Evolutionary conservation across 1,284 basidiomycete genomes (phyloP).

Genomic region (Athelia sp.): DNA sequence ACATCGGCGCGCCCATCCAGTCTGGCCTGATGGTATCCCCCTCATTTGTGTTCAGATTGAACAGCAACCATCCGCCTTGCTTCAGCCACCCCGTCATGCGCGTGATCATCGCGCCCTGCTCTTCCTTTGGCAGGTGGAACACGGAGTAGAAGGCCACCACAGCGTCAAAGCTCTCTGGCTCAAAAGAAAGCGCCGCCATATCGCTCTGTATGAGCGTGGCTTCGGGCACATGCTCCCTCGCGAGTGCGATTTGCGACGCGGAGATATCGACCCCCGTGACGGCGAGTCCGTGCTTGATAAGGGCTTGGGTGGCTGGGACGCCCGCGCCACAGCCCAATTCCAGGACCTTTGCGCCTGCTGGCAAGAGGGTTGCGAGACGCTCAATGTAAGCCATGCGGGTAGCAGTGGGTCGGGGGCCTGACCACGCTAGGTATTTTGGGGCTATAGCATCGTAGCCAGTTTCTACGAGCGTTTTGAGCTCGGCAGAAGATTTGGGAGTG

Average conservation of each 20-base stretch:
- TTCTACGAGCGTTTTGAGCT: conserved; percentile 8
- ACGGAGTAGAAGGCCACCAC: conserved; percentile 20
- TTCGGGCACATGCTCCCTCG: conserved; percentile 13
- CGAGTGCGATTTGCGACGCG: conserved; percentile 17
- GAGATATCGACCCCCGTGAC: conserved; percentile 23
- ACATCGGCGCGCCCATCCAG: conserved; percentile 21
- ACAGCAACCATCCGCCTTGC: conserved; percentile 17
- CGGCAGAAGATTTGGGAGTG: neutral
- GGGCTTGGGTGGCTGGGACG: conserved; percentile 15
- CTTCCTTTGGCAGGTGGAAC: conserved; percentile 20
- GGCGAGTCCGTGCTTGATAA: conserved; percentile 12
- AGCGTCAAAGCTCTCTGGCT: conserved; percentile 13
- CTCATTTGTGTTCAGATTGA: conserved; percentile 13
- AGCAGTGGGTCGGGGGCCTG: conserved; percentile 13
- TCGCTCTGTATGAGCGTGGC: conserved; percentile 19
- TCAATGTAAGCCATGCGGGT: conserved; percentile 14
- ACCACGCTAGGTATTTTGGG: conserved; percentile 10
- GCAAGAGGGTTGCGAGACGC: conserved; percentile 14
- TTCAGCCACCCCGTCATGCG: conserved; percentile 20
- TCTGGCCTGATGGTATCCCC: conserved; percentile 14
- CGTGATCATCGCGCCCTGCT: conserved; percentile 17
- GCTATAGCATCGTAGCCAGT: conserved; percentile 10
- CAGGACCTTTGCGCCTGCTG: conserved; percentile 13
- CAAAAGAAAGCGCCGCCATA: conserved; percentile 17
- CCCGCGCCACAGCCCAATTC: conserved; percentile 22